Percentiles rank a stretch among this genome's conserved stretches.
phyloP scores from a whole-genome alignment of 306 rosid genomes.

The Canavalia ensiformis region DNA sequence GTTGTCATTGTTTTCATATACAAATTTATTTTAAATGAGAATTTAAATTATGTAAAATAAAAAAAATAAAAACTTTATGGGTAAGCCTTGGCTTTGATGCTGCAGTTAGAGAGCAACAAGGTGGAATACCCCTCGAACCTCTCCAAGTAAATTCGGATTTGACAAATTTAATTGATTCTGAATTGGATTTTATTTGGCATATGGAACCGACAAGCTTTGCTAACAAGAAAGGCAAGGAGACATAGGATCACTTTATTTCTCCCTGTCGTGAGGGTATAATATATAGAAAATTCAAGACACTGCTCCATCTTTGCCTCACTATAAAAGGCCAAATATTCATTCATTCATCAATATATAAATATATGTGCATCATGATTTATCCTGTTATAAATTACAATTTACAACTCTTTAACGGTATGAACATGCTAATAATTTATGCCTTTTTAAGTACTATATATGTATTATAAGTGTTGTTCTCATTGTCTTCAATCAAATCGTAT shows the following conservation, averaged over 20 bases:
- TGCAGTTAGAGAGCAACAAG: too few relatives aligned
- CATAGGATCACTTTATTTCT: neutral
- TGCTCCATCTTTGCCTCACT: neutral
- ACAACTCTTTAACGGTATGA: neutral
- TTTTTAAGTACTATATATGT: too few relatives aligned
- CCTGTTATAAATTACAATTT: neutral
- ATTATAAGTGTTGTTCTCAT: too few relatives aligned
- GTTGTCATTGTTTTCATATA: too few relatives aligned
- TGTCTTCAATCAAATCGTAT: too few relatives aligned
- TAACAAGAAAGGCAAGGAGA: neutral
- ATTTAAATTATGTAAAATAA: too few relatives aligned
- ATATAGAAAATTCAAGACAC: neutral
- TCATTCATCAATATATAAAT: neutral
- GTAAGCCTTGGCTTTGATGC: too few relatives aligned
- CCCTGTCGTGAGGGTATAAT: neutral
- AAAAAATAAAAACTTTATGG: too few relatives aligned
- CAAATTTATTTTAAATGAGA: too few relatives aligned
- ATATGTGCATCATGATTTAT: neutral
- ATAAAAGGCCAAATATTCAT: neutral
- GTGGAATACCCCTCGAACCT: neutral
- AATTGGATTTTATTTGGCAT: neutral
- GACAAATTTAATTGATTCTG: neutral
- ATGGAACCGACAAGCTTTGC: neutral
- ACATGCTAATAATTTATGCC: neutral
- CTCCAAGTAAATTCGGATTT: neutral